Base-by-base conservation (phyloP, 2,329 filamentous ascomycete genomes). In the Pestalotiopsis sp. region DNA sequence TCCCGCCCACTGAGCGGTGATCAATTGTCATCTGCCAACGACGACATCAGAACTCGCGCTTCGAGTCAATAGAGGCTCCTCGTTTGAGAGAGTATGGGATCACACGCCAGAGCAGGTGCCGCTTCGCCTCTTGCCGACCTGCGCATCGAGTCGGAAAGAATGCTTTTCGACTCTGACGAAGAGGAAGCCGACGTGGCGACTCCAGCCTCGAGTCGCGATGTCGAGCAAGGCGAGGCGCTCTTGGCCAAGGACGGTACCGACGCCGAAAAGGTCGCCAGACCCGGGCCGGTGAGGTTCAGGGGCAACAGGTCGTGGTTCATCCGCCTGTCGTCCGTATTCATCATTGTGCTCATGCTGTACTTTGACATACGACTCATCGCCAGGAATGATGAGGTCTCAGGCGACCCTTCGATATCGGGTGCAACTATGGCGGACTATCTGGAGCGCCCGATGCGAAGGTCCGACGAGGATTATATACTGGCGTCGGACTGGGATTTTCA, bases 401-500 rank as follows among this genome's bases (percentile, higher is more conserved):
- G 31, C 11, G 36, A 36, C 12, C 14, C 45, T 36, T 6, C 62
- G 6, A 6, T 12, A 3, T 59, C 64, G 20, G n/a, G 27, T 45
- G 17, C 55, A 9, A 52, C 6, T 20, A 11, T 66, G 17, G n/a
- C 52, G 25, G 36, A 66, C 23, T 66, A 41, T 55, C 52, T 59
- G 17, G 31, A 60, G 64, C 27, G 49, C 4, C 67, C 72, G 12
- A 45, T 71, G 25, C 69, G 66, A 27, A 72, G 68, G 23, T 67
- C 72, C 11, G 70, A 74, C 31, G 68, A 73, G 0, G 86, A 90
- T 64, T 91, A 93, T 69, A 76, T 89, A 3, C 81, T 93, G 17
- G 81, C 87, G 64, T 75, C 83, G 0, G 71, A 79, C 2, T 93
- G 91, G 91, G 78, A 91, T 69, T 83, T 84, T 69, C 60, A 80